Percentiles rank a stretch among this genome's conserved stretches.
These are phyloP conservation scores for Knoxia roxburghii DNA, from an alignment of 257 asterid species.

Conservation along the genomic window DNA sequence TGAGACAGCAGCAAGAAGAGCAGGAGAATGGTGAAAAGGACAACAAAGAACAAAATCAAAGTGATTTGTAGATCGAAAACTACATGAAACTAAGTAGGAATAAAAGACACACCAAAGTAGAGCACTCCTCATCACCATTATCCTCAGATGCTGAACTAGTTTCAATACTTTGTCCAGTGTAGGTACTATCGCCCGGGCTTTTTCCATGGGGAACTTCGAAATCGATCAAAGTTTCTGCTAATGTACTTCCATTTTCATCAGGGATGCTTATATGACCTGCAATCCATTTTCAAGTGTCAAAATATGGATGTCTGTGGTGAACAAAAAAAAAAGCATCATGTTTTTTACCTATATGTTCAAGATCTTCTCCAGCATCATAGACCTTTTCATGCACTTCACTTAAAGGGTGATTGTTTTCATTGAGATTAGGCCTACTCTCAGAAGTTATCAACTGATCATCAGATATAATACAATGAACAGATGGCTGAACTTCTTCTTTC, in stretches of 20 bases:
- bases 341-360: slow-evolving; percentile 30
- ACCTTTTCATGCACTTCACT: not conserved
- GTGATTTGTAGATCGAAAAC: not conserved
- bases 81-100: not conserved
- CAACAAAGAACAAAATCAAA: not conserved
- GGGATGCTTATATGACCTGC: slow-evolving; percentile 29
- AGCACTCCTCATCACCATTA: slow-evolving; percentile 15
- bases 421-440: not conserved
- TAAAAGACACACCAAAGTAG: slow-evolving; percentile 28
- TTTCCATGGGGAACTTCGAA: slow-evolving; percentile 19
- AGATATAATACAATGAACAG: not conserved
- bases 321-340: not conserved
- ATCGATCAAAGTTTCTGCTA: slow-evolving; percentile 7
- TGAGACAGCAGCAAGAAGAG: not conserved
- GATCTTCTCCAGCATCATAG: slow-evolving; percentile 11
- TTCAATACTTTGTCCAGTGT: slow-evolving; percentile 7
- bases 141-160: slow-evolving; percentile 20
- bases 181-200: slow-evolving; percentile 11
- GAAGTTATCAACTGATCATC: slow-evolving; percentile 5
- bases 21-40: not conserved
- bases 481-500: not conserved
- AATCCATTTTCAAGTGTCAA: slow-evolving; percentile 15
- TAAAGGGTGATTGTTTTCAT: not conserved
- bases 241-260: slow-evolving; percentile 16
- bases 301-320: not conserved